Percentiles rank a stretch among this genome's conserved stretches.
These are phyloP conservation scores for Globisporangium parvum DNA, from an alignment of 352 stramenopile species.

Conservation along the genomic window DNA sequence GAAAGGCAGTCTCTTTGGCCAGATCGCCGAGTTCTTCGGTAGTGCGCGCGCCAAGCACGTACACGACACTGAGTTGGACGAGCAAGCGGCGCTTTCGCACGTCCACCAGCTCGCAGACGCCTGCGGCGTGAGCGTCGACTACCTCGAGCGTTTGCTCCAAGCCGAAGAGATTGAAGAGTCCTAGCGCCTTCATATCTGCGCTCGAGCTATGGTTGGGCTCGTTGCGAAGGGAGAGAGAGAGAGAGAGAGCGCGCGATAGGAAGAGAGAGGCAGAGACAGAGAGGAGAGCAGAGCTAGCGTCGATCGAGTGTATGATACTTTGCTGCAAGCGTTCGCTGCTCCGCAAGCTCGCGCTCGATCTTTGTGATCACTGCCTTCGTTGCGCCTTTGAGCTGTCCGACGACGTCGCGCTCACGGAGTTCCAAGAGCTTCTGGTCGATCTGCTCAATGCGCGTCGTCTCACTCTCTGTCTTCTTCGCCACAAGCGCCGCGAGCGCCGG, in stretches of 20 bases:
- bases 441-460: slow-evolving; percentile 35
- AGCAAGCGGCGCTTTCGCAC: not conserved
- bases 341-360: slow-evolving; percentile 42
- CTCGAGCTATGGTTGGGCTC: too few species aligned
- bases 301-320: slow-evolving; percentile 51
- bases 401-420: slow-evolving; percentile 44
- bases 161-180: slow-evolving; percentile 2
- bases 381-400: slow-evolving; percentile 41
- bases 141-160: slow-evolving; percentile 11
- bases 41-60: not conserved
- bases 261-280: not conserved
- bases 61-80: not conserved
- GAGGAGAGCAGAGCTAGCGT: slow-evolving; percentile 2
- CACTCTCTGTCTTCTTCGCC: slow-evolving; percentile 29
- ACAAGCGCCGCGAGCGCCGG: slow-evolving; percentile 36
- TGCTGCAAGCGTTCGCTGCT: slow-evolving; percentile 35
- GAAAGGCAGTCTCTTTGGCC: slow-evolving; percentile 11
- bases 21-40: slow-evolving; percentile 14
- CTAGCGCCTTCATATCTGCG: too few species aligned
- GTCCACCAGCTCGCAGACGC: slow-evolving; percentile 11
- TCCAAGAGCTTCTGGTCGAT: slow-evolving; percentile 59
- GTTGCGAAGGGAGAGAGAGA: not conserved
- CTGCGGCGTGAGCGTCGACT: slow-evolving; percentile 12
- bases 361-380: slow-evolving; percentile 42
- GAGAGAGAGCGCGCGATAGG: not conserved